phyloP scores from a whole-genome alignment of 768 basidiomycete genomes.

The Tylopilus rubrobrunneus region DNA sequence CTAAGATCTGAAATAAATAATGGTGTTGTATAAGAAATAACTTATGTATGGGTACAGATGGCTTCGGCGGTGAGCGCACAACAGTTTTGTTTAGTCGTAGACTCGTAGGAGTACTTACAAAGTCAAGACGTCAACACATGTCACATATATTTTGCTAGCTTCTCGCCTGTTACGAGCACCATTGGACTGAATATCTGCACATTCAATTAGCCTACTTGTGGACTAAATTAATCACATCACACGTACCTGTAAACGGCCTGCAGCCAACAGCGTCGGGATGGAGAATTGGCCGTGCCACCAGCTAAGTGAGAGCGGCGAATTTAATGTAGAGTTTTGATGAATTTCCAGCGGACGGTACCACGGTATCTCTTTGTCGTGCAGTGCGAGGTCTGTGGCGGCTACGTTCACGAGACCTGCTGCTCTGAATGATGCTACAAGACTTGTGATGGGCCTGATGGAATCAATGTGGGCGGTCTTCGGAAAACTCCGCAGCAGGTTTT shows the following conservation, averaged over 20 bases:
- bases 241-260: conserved; percentile 2
- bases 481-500: background rate
- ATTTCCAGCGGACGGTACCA: conserved; percentile 5
- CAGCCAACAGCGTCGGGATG: conserved; percentile 1
- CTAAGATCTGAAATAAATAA: background rate
- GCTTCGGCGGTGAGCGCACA: background rate
- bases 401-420: conserved; percentile 1
- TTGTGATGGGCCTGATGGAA: background rate
- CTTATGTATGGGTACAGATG: background rate
- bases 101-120: too few species aligned
- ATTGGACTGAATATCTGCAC: conserved; percentile 7
- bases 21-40: background rate
- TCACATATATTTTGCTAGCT: background rate
- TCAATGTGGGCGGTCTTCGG: background rate
- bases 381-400: background rate
- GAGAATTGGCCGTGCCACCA: conserved; percentile 8
- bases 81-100: background rate
- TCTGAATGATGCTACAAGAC: background rate
- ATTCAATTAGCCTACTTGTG: background rate
- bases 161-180: conserved; percentile 3
- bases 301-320: background rate
- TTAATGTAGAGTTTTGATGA: background rate
- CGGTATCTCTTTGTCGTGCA: background rate
- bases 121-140: background rate
- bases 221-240: too few species aligned